A percentile compares a stretch with the other conserved stretches of the same genome.
phyloP scores from a whole-genome alignment of 345 rosid genomes.

The Bretschneidera sinensis region DNA sequence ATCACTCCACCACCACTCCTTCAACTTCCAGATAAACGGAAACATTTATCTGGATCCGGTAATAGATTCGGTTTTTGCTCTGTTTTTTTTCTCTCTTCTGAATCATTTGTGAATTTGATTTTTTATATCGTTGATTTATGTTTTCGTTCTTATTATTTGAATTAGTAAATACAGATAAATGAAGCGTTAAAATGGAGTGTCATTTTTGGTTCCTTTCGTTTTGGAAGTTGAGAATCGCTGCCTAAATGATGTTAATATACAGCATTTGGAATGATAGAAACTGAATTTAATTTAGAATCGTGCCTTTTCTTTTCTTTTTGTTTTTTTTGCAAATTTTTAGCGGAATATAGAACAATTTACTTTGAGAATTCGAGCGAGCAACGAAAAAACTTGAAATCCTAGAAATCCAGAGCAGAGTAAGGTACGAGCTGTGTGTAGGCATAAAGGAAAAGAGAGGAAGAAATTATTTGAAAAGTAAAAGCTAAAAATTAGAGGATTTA shows the following conservation, averaged over 20 bases:
- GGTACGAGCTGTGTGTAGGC: background rate
- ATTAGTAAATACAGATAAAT: no score
- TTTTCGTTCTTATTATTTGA: background rate
- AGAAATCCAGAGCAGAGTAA: background rate
- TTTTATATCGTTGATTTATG: background rate
- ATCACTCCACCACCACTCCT: conserved; percentile 1
- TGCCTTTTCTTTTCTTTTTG: background rate
- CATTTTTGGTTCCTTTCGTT: no score
- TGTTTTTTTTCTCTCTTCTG: background rate
- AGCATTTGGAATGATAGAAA: background rate
- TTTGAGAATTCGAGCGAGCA: background rate
- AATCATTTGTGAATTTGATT: background rate
- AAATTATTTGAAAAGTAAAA: no score
- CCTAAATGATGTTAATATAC: no score
- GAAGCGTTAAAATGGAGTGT: no score
- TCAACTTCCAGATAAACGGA: conserved; percentile 19
- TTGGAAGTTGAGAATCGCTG: no score
- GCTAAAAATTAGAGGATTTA: no score
- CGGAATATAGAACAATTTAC: background rate
- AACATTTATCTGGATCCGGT: conserved; percentile 53
- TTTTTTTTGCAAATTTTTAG: background rate
- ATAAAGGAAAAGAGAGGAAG: background rate
- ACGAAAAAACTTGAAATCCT: background rate
- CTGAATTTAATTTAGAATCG: background rate
- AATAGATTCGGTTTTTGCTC: background rate